phyloP scores from a whole-genome alignment of 768 basidiomycete species.

The Psilocybe azurescens region DNA sequence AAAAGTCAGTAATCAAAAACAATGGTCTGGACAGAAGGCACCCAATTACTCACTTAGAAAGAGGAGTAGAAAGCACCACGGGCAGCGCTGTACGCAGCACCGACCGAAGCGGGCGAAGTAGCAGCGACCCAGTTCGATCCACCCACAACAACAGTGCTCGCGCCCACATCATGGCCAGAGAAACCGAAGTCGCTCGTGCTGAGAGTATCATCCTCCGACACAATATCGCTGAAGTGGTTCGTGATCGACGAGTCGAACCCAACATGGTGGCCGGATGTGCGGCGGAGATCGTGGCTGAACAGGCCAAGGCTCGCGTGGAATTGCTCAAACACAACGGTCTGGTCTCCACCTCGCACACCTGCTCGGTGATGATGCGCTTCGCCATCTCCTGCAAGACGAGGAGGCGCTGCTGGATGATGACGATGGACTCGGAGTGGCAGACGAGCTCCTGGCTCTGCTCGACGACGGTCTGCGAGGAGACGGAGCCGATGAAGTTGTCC shows the following conservation, averaged over 20 bases:
- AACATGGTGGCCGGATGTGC: slow-evolving; percentile 40
- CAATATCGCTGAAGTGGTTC: slow-evolving; percentile 34
- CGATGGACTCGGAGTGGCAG: slow-evolving; percentile 41
- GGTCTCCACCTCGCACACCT: slow-evolving; percentile 57
- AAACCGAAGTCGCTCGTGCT: slow-evolving; percentile 44
- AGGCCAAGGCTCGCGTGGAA: slow-evolving; percentile 41
- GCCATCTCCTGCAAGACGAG: slow-evolving; percentile 51
- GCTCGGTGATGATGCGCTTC: slow-evolving; percentile 49
- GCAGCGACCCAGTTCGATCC: slow-evolving; percentile 45
- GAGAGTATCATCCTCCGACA: slow-evolving; percentile 39
- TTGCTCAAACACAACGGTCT: slow-evolving; percentile 49
- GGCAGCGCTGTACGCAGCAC: slow-evolving; percentile 36
- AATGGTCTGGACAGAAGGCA: too few relatives aligned
- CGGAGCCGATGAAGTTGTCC: slow-evolving; percentile 23
- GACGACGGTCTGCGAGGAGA: slow-evolving; percentile 31
- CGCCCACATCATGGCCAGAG: slow-evolving; percentile 43
- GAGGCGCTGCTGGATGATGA: slow-evolving; percentile 51
- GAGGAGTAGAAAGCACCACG: slow-evolving; percentile 25
- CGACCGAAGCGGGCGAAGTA: slow-evolving; percentile 34
- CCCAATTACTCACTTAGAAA: slow-evolving; percentile 1
- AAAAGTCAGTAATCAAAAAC: too few relatives aligned
- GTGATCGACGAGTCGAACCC: slow-evolving; percentile 44
- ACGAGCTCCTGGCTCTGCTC: slow-evolving; percentile 39
- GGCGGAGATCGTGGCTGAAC: slow-evolving; percentile 46
- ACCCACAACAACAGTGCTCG: slow-evolving; percentile 36